Base-by-base conservation (phyloP, 225 moss, liverwort and hornwort genomes). In the Marchantia paleacea region DNA sequence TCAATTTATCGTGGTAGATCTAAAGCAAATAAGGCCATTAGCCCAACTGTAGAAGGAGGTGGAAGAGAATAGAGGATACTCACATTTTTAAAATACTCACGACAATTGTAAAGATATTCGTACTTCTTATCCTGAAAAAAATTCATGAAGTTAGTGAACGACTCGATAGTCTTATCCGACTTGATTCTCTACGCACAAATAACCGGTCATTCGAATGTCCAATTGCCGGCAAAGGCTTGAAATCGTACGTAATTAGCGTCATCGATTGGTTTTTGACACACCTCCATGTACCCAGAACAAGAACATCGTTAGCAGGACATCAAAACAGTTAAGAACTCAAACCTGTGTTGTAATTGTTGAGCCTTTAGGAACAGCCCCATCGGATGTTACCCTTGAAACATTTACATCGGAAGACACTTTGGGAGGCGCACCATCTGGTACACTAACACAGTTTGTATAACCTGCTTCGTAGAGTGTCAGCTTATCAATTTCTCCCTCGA, bases 401-500 rank as follows among this genome's bases (percentile, higher is more conserved):
- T 24, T 29, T 11, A 30, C 54, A 73, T 90, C 85, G 48, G 72
- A 82, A 49, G 97, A 93, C 57, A 86, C 87, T 81, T 91, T 91
- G 10, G 95, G 31, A 49, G 99, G 99, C 14, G 99, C 99, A 52
- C 99, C 99, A 86, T 99, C 95, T 47, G 99, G 99, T 81, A 99
- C 99, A 88, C 99, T 99, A 22, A 99, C 91, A 79, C 99, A 99
- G 65, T 99, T 99, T 16, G 78, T 61, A 30, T 90, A 92, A 79
- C 99, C 99, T 65, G 91, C 88, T 87, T 99, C 99, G 72, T 87
- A 85, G 81, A 99, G 86, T 53, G 94, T 88, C 81, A 99, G 89
- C 87, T 94, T 99, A 76, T 99, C 99, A 18, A 99, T 95, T 85
- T 99, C 99, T 14, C 99, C 99, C 82, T 99, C 99, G 71, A 88